Percentiles rank a stretch among this genome's conserved stretches.
Evolutionary conservation across 163 green algal genomes (phyloP).

Genomic region (Scenedesmus sp.): DNA sequence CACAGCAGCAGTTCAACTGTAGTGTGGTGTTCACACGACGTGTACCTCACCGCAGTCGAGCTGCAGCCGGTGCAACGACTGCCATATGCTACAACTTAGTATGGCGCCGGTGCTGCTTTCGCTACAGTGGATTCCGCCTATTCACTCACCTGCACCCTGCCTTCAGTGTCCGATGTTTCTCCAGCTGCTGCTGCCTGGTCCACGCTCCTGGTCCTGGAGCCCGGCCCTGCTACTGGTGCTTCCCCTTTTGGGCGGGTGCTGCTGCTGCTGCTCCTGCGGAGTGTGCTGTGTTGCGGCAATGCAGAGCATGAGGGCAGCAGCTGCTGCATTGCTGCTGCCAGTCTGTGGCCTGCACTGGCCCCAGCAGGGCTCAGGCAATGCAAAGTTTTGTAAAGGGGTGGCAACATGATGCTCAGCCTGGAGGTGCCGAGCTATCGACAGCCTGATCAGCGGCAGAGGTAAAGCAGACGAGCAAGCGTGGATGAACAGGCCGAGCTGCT

Average conservation of each 20-base stretch:
- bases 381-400: not conserved
- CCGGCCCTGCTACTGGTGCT: not conserved
- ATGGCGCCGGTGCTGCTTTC: not conserved
- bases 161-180: not conserved
- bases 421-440: not conserved
- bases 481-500: not conserved
- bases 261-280: not conserved
- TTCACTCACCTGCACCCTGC: not conserved
- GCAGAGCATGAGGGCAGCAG: not conserved
- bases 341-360: not conserved
- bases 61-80: no score
- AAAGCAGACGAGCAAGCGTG: not conserved
- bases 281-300: not conserved
- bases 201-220: constrained; percentile 17
- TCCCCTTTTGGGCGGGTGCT: not conserved
- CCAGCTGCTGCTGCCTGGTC: constrained; percentile 25
- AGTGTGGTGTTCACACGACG: no score
- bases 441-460: not conserved
- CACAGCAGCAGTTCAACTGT: no score
- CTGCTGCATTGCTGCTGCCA: not conserved
- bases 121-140: not conserved
- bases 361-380: not conserved
- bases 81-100: no score
- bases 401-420: not conserved
- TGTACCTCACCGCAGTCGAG: no score